Evolutionary conservation across 371 early-diverging fungal genomes (phyloP), one percentile per base, ranked within the genome.

Genomic region (Vittaforma corneae): DNA sequence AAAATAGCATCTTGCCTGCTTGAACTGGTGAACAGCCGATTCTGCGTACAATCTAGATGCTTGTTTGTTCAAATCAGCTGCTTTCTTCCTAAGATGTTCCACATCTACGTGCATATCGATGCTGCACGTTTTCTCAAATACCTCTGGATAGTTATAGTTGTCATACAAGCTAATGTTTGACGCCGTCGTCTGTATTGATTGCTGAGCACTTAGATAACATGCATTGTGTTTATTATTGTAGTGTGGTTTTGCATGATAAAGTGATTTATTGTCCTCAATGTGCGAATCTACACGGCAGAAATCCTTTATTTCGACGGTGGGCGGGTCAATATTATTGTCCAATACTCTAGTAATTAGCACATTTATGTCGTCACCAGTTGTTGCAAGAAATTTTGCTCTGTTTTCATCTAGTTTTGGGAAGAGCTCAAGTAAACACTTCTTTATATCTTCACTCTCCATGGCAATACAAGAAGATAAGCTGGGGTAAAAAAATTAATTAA

Each of bases 131-230:
- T 26, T 11, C 22, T 30, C 32, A 48, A 65, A 65, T 26, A 65
- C 32, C 57, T 65, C 65, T 6, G 59, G 65, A 52, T 65, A 65
- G 44, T 65, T 48, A 48, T 48, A 58, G 11, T 5, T 11, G 9
- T 28, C 16, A 4, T 26, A 6, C 16, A 46, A 6, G 4, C 11
- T 42, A 5, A 9, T 9, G 18, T 18, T 6, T 9, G 6, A 18
- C 33, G 55, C 6, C 14, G 5, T 4, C 5, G 50, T 20, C 6
- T 33, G 16, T 48, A 9, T 26, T n/a, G n/a, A n/a, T n/a, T n/a
- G n/a, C n/a, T n/a, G n/a, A n/a, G n/a, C n/a, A n/a, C n/a, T n/a
- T n/a, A n/a, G n/a, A n/a, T n/a, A n/a, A n/a, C n/a, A n/a, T n/a
- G n/a, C n/a, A n/a, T n/a, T n/a, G n/a, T n/a, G n/a, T n/a, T n/a